Conservation (phyloP, 371 early-diverging fungal genomes). For the Agmasoma carcini region DNA sequence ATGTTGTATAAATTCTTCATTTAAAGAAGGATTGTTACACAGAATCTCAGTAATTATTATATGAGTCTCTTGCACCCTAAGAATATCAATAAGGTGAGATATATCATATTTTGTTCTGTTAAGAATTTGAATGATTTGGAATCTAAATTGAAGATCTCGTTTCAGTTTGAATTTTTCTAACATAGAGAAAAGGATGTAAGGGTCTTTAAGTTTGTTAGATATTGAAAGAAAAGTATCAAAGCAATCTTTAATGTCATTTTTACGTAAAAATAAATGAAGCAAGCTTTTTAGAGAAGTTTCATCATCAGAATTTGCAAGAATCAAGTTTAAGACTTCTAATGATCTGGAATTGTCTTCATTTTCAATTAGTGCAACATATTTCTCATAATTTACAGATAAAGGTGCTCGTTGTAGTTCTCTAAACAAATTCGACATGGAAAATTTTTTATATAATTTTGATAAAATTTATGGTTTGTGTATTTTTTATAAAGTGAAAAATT, state of each 20-base stretch:
- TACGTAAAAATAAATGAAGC: neutral
- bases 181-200: neutral
- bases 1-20: conserved; percentile 17
- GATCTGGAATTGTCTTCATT: too few relatives aligned
- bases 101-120: neutral
- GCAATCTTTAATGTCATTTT: neutral
- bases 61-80: neutral
- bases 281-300: neutral
- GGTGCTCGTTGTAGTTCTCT: too few relatives aligned
- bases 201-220: too few relatives aligned
- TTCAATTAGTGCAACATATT: too few relatives aligned
- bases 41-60: neutral
- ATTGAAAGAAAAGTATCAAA: too few relatives aligned
- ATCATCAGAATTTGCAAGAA: neutral
- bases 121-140: conserved; percentile 1
- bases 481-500: too few relatives aligned
- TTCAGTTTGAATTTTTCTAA: neutral
- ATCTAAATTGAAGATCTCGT: neutral
- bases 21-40: neutral
- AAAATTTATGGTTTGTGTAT: too few relatives aligned
- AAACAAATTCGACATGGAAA: too few relatives aligned
- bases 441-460: too few relatives aligned
- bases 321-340: too few relatives aligned
- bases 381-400: too few relatives aligned
- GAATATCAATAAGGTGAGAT: neutral